These are phyloP conservation scores for Metschnikowia amazonensis DNA, from an alignment of 805 yeast species.

Conservation along the genomic window DNA sequence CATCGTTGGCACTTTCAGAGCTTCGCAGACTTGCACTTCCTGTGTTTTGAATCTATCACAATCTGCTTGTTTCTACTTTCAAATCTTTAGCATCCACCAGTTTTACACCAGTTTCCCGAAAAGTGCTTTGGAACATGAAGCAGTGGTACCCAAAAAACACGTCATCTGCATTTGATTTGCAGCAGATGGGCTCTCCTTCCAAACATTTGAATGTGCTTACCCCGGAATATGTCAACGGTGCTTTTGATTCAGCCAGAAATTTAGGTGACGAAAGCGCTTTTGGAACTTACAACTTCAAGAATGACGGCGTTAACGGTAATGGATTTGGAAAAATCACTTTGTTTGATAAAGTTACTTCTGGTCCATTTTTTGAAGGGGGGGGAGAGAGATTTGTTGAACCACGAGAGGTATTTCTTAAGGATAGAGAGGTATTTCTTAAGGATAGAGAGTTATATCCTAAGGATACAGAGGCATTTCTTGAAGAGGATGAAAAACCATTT, in stretches of 20 bases:
- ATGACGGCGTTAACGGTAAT: background rate
- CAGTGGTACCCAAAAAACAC: background rate
- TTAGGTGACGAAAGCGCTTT: background rate
- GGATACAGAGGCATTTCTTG: too few relatives aligned
- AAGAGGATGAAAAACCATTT: too few relatives aligned
- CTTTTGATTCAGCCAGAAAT: background rate
- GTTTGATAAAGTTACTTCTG: background rate
- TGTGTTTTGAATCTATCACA: background rate
- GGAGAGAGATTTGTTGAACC: background rate
- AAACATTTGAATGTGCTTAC: too few relatives aligned
- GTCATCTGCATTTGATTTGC: background rate
- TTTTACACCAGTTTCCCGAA: too few relatives aligned
- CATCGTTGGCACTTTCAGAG: background rate
- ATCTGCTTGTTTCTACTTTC: background rate
- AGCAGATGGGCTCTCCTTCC: conserved; percentile 1
- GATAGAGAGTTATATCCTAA: too few relatives aligned
- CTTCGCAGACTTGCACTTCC: background rate
- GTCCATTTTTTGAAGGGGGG: background rate
- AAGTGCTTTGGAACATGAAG: background rate
- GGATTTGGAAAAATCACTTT: background rate
- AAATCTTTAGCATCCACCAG: background rate
- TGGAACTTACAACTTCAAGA: background rate
- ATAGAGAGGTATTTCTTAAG: too few relatives aligned
- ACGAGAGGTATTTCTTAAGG: too few relatives aligned
- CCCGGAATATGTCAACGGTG: too few relatives aligned